phyloP scores from a whole-genome alignment of 2,329 filamentous ascomycete genomes.

The Knoxdaviesia capensis region DNA sequence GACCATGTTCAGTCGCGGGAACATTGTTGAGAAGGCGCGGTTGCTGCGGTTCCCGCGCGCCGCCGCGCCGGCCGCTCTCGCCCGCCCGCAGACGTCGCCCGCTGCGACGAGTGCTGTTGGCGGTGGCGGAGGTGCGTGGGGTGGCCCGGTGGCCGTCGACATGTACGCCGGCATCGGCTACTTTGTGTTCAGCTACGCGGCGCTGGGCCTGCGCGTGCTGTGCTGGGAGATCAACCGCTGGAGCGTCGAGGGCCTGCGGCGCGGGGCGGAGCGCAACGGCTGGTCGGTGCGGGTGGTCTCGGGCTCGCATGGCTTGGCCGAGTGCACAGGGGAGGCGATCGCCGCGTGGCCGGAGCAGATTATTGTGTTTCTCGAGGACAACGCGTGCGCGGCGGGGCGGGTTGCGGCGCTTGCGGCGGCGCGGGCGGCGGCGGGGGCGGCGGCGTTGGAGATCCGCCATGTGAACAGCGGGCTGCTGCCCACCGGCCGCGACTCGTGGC shows the following conservation, averaged over 20 bases:
- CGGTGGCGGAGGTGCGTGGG: neutral
- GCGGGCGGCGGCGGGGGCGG: slow-evolving; percentile 2
- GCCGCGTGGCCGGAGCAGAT: slow-evolving; percentile 31
- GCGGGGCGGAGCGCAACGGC: slow-evolving; percentile 51
- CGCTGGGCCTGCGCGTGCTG: slow-evolving; percentile 50
- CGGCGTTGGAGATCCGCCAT: slow-evolving; percentile 22
- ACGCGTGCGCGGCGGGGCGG: slow-evolving; percentile 27
- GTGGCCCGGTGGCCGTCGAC: slow-evolving; percentile 37
- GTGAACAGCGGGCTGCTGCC: slow-evolving; percentile 46
- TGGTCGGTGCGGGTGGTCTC: slow-evolving; percentile 39
- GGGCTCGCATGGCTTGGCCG: slow-evolving; percentile 14
- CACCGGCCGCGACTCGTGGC: slow-evolving; percentile 33
- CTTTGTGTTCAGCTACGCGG: slow-evolving; percentile 70
- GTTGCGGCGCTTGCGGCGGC: slow-evolving; percentile 15
- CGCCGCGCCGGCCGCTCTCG: neutral
- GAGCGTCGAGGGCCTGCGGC: slow-evolving; percentile 63
- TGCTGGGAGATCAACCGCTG: slow-evolving; percentile 86
- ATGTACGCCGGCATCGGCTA: slow-evolving; percentile 89
- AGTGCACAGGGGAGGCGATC: slow-evolving; percentile 10
- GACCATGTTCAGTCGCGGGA: slow-evolving; percentile 90
- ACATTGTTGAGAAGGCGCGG: slow-evolving; percentile 72
- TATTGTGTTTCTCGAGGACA: slow-evolving; percentile 50
- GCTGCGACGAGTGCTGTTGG: neutral
- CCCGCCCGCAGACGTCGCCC: neutral
- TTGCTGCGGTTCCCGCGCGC: slow-evolving; percentile 32